Conservation (phyloP, 2,329 filamentous ascomycete genomes). For the Aspergillus sp. region DNA sequence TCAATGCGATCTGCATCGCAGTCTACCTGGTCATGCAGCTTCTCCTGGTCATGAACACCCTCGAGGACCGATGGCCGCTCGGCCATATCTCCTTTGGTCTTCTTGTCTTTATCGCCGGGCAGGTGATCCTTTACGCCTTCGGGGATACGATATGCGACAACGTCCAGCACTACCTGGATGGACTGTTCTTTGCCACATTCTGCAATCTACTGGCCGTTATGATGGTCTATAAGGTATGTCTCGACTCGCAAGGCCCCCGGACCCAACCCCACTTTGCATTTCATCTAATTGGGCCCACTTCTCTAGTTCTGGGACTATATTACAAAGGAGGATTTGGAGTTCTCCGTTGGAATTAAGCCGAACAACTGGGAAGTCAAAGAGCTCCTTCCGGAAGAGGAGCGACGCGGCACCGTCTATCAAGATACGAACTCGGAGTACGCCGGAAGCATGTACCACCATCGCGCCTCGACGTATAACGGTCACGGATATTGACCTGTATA, state of each 20-base stretch:
- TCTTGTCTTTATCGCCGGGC: slow-evolving; percentile 87
- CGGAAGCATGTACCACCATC: slow-evolving; percentile 45
- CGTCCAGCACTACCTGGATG: slow-evolving; percentile 89
- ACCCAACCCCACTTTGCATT: background rate
- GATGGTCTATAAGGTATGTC: slow-evolving; percentile 95
- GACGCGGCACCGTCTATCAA: slow-evolving; percentile 69
- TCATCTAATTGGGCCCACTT: background rate
- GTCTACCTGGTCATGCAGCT: slow-evolving; percentile 87
- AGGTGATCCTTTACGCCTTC: slow-evolving; percentile 90
- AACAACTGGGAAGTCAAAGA: slow-evolving; percentile 99
- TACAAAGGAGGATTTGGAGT: slow-evolving; percentile 96
- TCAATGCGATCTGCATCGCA: slow-evolving; percentile 83
- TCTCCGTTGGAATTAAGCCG: slow-evolving; percentile 90
- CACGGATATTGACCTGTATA: slow-evolving; percentile 33
- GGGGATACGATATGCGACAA: slow-evolving; percentile 80
- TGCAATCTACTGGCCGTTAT: slow-evolving; percentile 94
- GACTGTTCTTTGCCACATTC: slow-evolving; percentile 88
- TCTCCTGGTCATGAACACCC: slow-evolving; percentile 80
- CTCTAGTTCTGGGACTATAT: slow-evolving; percentile 96
- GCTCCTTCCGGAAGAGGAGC: slow-evolving; percentile 75
- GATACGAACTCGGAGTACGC: slow-evolving; percentile 53
- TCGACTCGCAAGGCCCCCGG: background rate
- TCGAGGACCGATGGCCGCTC: slow-evolving; percentile 93
- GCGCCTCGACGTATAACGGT: slow-evolving; percentile 37
- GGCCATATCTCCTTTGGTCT: slow-evolving; percentile 88